These are phyloP conservation scores for Byssochlamys sp. DNA, from an alignment of 2,329 filamentous ascomycete genomes.

Conservation along the genomic window DNA sequence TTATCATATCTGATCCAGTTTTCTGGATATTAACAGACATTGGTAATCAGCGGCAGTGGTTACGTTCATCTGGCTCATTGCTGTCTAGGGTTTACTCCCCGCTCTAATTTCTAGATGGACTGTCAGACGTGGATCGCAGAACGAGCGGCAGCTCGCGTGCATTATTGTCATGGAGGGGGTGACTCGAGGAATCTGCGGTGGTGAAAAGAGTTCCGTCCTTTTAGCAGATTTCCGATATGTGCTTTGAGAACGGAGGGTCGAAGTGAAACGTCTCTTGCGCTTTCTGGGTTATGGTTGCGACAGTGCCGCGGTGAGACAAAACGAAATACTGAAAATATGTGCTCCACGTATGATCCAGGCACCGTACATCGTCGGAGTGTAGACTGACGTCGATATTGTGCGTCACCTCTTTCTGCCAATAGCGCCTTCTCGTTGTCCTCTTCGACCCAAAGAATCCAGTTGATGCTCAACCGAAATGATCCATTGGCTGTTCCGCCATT, in stretches of 20 bases:
- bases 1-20: conserved; percentile 8
- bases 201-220: conserved; percentile 5
- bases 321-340: conserved; percentile 8
- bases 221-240: conserved; percentile 7
- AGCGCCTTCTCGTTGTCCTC: neutral
- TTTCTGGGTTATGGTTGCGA: conserved; percentile 7
- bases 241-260: conserved; percentile 5
- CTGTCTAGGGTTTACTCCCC: conserved; percentile 6
- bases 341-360: neutral
- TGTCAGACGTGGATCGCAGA: conserved; percentile 7
- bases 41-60: neutral
- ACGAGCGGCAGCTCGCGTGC: conserved; percentile 3
- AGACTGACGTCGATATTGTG: neutral
- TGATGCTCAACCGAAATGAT: neutral
- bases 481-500: neutral
- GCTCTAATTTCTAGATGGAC: conserved; percentile 6
- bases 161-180: conserved; percentile 8
- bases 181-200: conserved; percentile 8
- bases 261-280: conserved; percentile 8
- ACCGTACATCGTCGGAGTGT: too few species aligned
- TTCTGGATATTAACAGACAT: neutral
- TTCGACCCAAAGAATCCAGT: too few species aligned
- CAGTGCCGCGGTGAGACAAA: conserved; percentile 9
- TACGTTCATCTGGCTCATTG: conserved; percentile 1
- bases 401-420: neutral